Base-by-base conservation (phyloP, 805 yeast species). In the Pichia phayaonensis region DNA sequence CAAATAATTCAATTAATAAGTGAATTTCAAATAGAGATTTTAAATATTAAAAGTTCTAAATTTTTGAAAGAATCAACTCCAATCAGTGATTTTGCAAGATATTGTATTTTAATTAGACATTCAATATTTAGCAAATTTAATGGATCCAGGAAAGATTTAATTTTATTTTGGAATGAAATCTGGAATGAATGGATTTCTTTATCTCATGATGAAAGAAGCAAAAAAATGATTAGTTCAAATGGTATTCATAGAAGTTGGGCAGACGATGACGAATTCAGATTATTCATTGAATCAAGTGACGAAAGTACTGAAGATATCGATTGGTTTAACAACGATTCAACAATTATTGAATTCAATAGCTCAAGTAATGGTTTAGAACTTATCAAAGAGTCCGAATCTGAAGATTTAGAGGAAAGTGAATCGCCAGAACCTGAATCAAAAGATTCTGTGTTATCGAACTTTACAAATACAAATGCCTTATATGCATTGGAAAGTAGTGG, bases 11-110 rank as follows among this genome's bases (percentile, higher is more conserved):
- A 26, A 8, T 16, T 49, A 4, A 40, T 55, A 3, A 40, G 34
- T 15, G 48, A 48, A 2, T 51, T 40, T 16, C 56, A 55, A 45
- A 16, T 27, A 1, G 40, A 23, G 11, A 21, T 55, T 15, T 16
- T 51, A 1, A 41, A 38, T 11, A 40, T 55, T 18, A 50, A 43
- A 40, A 43, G 49, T 18, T 55, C 56, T 7, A 42, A 47, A 23
- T 51, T 66, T 26, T 48, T 66, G 21, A 54, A 56, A 15, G 57
- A 53, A 15, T 56, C 62, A 8, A 53, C 56, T 23, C 65, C 62
- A 12, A 42, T 58, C 8, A 61, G 67, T 13, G 65, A 62, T 34
- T 62, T 64, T 51, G 66, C 63, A 11, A 49, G 61, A 22, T 66
- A 61, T 48, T 65, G 66, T 42, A 34, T 63, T 4, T 42, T 54